Conservation (phyloP, 257 asterid species). For the Solanum clarkiae region DNA sequence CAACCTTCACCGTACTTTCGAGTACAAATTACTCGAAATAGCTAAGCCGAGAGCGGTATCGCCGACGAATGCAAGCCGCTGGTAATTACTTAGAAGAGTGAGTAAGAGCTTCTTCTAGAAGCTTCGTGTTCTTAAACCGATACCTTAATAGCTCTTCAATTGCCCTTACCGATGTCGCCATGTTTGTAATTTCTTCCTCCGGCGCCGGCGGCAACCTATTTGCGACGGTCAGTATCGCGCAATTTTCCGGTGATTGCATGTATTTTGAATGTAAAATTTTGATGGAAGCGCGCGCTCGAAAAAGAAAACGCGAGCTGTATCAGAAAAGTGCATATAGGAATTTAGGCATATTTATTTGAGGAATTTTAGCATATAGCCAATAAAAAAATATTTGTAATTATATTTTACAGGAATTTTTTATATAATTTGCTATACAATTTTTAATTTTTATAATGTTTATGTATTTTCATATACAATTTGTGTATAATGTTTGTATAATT, state of each 20-base stretch:
- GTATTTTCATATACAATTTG: too few species aligned
- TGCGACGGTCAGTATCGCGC: not conserved
- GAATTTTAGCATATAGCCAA: too few species aligned
- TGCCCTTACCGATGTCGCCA: conserved; percentile 24
- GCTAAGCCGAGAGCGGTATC: conserved; percentile 56
- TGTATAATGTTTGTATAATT: too few species aligned
- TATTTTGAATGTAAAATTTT: not conserved
- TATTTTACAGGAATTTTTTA: too few species aligned
- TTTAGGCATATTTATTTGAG: not conserved
- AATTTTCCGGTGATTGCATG: not conserved
- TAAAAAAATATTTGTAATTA: too few species aligned
- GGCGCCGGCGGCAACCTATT: not conserved
- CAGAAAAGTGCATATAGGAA: not conserved
- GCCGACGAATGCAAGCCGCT: conserved; percentile 74
- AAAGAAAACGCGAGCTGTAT: not conserved
- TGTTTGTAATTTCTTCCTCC: conserved; percentile 3
- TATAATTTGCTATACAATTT: too few species aligned
- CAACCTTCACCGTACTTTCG: conserved; percentile 62
- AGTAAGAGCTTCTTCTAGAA: conserved; percentile 68
- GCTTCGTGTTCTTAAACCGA: conserved; percentile 31
- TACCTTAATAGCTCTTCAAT: conserved; percentile 44
- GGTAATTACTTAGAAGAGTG: conserved; percentile 47
- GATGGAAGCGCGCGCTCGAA: too few species aligned
- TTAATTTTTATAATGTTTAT: too few species aligned
- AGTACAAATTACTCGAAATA: conserved; percentile 31